Base-by-base conservation (phyloP, 148 eudicot genomes). In the Simmondsia chinensis region DNA sequence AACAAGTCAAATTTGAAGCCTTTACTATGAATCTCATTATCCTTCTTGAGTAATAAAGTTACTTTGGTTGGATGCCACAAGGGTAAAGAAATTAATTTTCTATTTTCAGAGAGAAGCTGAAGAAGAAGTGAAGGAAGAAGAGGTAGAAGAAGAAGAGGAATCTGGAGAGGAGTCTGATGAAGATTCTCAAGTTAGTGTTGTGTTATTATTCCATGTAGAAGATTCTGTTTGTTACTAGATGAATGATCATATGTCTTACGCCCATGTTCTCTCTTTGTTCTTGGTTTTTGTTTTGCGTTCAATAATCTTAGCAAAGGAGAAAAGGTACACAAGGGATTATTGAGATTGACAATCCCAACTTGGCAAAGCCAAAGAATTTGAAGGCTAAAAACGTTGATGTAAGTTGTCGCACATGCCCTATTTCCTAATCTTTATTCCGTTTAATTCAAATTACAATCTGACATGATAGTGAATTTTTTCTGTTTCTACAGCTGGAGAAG, bases 331-430 rank as follows among this genome's bases (percentile, higher is more conserved):
- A 88, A 59, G 87, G 97, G 15, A 42, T 88, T 30, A 88, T 88
- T 64, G 82, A 88, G 72, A 73, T 83, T 29, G 82, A 80, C 39
- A 88, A 88, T 60, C 97, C 97, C 19, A 88, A 88, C 61, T 35
- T 88, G 75, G 91, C 60, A 47, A 88, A 76, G 77, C 53, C 84
- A 20, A 83, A 83, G 76, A 80, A 61, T 31, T 11, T 88, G 63
- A 88, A 83, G 70, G 94, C 97, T 44, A 82, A 67, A 65, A 68
- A 83, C 59, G 43, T 74, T 56, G 94, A 88, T 66, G 97, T 89
- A 58, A 80, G 91, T 38, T 29, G n/a, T n/a, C n/a, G n/a, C n/a
- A n/a, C n/a, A n/a, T n/a, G n/a, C n/a, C n/a, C n/a, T n/a, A n/a
- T n/a, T n/a, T n/a, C n/a, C n/a, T n/a, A n/a, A n/a, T n/a, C n/a